Base-by-base conservation (phyloP, 1,284 basidiomycete genomes). In the Heterobasidion irregulare region DNA sequence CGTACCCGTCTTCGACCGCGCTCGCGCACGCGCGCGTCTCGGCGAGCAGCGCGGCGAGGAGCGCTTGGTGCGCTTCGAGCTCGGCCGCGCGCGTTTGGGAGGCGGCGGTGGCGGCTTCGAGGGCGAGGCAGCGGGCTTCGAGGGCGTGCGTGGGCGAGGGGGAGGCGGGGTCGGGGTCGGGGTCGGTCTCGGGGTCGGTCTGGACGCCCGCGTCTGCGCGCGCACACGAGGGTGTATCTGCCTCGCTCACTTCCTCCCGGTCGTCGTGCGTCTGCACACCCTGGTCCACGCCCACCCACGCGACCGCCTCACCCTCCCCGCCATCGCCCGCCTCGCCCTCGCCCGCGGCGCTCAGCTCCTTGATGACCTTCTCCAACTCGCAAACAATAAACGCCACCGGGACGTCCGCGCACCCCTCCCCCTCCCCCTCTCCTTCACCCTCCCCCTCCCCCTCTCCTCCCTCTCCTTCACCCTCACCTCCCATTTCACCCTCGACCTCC, bases 1-100 rank as follows among this genome's bases (percentile, higher is more conserved):
- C 47, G 55, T 60, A 51, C 19, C 47, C 53, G 34, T 57, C 59
- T 26, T 60, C 59, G 38, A 60, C 50, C 33, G 51, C 36, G 45
- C 53, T 34, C 34, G 13, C 53, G 16, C 57, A 57, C n/a, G 47
- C 9, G 15, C 52, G 58, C 2, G 59, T 50, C 32, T 55, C 58
- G 35, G 50, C 55, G 6, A 58, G 36, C 35, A 60, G 59, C 9
- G 52, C 19, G 33, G 16, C 47, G 34, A 59, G 35, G 53, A 59
- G 50, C 35, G 33, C 34, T 9, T 47, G 15, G 49, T 58, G 53
- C 35, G 58, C 38, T 16, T 56, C 53, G 38, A 52, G 45, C 43
- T 19, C 15, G 35, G 36, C 45, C 47, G 6, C 33, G 49, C 15
- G 44, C 35, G 47, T 43, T 32, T n/a, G 36, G 19, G 26, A 26